phyloP scores from a whole-genome alignment of 148 eudicot genomes.

The Simmondsia chinensis region DNA sequence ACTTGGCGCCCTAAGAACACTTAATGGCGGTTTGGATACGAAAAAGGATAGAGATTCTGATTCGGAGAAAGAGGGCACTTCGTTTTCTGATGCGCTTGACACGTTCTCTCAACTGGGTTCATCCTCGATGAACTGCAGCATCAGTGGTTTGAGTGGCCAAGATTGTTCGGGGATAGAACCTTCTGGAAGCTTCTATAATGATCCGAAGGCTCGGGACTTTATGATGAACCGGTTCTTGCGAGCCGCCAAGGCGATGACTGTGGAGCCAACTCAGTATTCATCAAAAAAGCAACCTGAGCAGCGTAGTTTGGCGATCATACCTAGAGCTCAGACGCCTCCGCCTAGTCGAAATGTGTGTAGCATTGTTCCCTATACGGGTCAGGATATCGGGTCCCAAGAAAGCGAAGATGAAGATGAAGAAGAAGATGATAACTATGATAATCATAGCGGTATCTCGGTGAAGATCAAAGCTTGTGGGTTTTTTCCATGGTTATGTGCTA shows the following conservation, averaged over 20 bases:
- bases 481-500: constrained; percentile 80
- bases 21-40: constrained; percentile 12
- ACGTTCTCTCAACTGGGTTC: constrained; percentile 42
- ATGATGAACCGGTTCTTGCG: constrained; percentile 94
- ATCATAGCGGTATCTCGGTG: constrained; percentile 19
- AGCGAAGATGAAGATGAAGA: constrained; percentile 44
- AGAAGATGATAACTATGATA: constrained; percentile 22
- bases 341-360: constrained; percentile 21
- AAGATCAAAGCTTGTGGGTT: constrained; percentile 56
- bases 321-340: constrained; percentile 30
- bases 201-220: constrained; percentile 53
- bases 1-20: constrained; percentile 6
- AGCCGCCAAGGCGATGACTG: constrained; percentile 80
- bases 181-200: constrained; percentile 18
- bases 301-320: constrained; percentile 27
- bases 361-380: constrained; percentile 25
- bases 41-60: constrained; percentile 15
- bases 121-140: constrained; percentile 50
- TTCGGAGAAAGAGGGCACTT: constrained; percentile 9
- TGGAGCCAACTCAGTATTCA: constrained; percentile 62
- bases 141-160: constrained; percentile 49
- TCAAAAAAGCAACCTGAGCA: constrained; percentile 48
- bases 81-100: constrained; percentile 60
- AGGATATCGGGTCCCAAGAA: constrained; percentile 25
- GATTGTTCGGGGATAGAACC: constrained; percentile 21